phyloP scores from a whole-genome alignment of 345 rosid genomes.

The Anacardium occidentale region DNA sequence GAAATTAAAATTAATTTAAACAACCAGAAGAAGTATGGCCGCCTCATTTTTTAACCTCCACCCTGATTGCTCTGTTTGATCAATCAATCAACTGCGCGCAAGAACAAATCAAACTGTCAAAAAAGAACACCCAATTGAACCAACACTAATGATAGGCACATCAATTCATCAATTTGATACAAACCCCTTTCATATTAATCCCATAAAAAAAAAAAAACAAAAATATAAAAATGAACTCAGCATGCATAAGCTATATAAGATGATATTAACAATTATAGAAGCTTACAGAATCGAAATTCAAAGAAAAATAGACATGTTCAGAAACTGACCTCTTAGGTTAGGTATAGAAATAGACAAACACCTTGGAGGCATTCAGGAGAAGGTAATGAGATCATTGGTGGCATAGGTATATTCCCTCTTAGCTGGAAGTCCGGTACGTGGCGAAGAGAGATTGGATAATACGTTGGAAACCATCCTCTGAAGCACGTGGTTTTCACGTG shows the following conservation, averaged over 20 bases:
- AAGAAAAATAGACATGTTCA: not conserved
- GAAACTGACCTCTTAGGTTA: not conserved
- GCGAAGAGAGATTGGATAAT: not conserved
- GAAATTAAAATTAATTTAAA: conserved; percentile 20
- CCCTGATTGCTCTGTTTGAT: conserved; percentile 13
- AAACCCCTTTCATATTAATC: not conserved
- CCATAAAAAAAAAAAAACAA: no score
- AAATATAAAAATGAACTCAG: no score
- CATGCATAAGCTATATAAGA: not conserved
- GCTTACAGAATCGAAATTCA: no score
- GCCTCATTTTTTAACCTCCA: conserved; percentile 23
- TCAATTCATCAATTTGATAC: not conserved
- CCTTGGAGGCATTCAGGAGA: not conserved
- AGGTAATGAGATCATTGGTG: not conserved
- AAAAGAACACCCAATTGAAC: not conserved
- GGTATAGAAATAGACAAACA: not conserved
- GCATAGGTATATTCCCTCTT: not conserved
- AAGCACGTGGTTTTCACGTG: conserved; percentile 5
- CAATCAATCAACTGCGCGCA: conserved; percentile 28
- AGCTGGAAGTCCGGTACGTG: not conserved
- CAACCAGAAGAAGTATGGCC: conserved; percentile 1
- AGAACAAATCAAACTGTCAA: not conserved
- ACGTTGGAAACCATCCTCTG: not conserved
- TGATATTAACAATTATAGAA: not conserved
- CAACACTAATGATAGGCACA: not conserved